Base-by-base conservation (phyloP, 1,284 basidiomycete genomes). In the Trametes pubescens region DNA sequence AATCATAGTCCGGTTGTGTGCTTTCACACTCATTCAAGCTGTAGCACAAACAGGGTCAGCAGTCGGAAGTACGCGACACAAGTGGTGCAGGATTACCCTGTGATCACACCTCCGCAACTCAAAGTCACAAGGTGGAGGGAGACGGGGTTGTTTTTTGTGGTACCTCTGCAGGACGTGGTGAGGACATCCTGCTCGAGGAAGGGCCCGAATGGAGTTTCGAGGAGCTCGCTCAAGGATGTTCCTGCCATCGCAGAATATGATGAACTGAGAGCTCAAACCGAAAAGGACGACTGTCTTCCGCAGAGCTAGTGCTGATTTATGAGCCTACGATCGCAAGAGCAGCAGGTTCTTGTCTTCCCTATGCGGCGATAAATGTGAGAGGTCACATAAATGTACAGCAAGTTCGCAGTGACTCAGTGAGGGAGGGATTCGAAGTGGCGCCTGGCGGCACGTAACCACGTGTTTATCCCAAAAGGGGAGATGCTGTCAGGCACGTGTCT, bases 121-220 rank as follows among this genome's bases (percentile, higher is more conserved):
- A 78, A 65, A 52, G 69, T 57, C 26, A 77, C 53, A 5, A 65
- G 37, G 0, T 64, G 52, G 7, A 78, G 70, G 5, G 56, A 13
- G 0, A 77, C 64, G 0, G 68, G 61, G 26, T 67, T 71, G 10
- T 63, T 53, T 0, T 37, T 56, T 0, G 68, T 70, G 2, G 68
- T 69, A 32, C 49, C 65, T 47, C 68, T 72, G 61, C 71, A 76
- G 9, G 47, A 56, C 3, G 58, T 59, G 1, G 67, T 69, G 37
- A 78, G 62, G 18, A 70, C 47, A 0, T 74, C 68, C 2, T 64
- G 44, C 37, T 76, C 76, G 3, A 61, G 61, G 24, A 68, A 77
- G 1, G 76, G 76, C 1, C 77, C 77, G 59, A 76, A 77, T 0
- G 77, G 76, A 24, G 67, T 58, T 37, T 65, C 49, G 5, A 76